These are phyloP conservation scores for Oryza nivara DNA, from an alignment of 176 grass and related monocot genomes.

Conservation along the genomic window DNA sequence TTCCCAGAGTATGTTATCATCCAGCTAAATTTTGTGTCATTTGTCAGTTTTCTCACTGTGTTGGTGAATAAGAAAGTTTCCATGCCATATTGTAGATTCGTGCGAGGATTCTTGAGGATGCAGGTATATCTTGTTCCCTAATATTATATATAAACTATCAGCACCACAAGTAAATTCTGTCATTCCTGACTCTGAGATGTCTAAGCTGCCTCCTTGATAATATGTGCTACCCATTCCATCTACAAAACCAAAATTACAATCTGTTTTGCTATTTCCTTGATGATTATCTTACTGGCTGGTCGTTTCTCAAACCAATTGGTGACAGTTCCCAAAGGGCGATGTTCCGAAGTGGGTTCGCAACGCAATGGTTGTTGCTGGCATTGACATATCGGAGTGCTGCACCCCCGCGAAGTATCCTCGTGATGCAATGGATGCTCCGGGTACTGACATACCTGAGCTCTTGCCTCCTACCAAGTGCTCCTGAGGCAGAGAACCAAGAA, in stretches of 20 bases:
- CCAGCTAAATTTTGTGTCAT: slow-evolving; percentile 6
- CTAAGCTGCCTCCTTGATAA: background rate
- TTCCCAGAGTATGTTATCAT: slow-evolving; percentile 79
- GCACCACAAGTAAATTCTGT: background rate
- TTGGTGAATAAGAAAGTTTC: slow-evolving; percentile 23
- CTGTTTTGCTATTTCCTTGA: background rate
- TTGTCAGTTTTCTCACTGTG: background rate
- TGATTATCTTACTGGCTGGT: background rate
- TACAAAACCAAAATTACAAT: background rate
- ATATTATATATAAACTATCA: background rate
- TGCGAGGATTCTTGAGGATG: slow-evolving; percentile 69
- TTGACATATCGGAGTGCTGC: slow-evolving; percentile 87
- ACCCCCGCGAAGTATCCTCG: slow-evolving; percentile 41
- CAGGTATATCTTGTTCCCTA: slow-evolving; percentile 64
- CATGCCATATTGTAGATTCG: slow-evolving; percentile 57
- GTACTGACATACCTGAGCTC: slow-evolving; percentile 69
- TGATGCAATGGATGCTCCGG: slow-evolving; percentile 84
- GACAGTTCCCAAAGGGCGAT: slow-evolving; percentile 85
- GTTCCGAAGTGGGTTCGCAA: slow-evolving; percentile 91
- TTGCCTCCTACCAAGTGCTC: slow-evolving; percentile 48
- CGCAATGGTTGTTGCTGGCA: slow-evolving; percentile 91
- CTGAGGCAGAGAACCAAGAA: background rate
- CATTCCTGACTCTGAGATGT: slow-evolving; percentile 1
- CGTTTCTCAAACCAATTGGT: background rate
- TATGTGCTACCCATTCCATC: background rate